Percentiles rank a stretch among this genome's conserved stretches.
Conservation (phyloP, 1,284 basidiomycete species). For the Ustilago hordei region DNA sequence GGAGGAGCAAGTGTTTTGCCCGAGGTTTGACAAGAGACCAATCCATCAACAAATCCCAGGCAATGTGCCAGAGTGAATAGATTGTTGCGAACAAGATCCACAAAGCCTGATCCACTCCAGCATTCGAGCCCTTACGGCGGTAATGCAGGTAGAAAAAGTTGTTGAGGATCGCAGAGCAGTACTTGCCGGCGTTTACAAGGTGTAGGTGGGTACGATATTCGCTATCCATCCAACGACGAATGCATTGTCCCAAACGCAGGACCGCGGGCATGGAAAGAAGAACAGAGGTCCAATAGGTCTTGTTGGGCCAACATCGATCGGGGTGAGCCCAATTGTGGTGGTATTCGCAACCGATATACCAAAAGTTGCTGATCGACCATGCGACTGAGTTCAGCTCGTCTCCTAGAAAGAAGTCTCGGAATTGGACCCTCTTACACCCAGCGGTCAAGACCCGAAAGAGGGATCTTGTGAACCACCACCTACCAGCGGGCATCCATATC, state of each 20-base stretch:
- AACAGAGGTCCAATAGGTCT: constrained; percentile 71
- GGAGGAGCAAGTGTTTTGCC: constrained; percentile 77
- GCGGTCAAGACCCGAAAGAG: constrained; percentile 75
- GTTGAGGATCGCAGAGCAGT: constrained; percentile 60
- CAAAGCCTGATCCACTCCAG: constrained; percentile 27
- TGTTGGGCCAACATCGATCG: constrained; percentile 53
- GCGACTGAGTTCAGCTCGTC: constrained; percentile 70
- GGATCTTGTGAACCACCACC: constrained; percentile 83
- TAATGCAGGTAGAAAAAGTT: constrained; percentile 67
- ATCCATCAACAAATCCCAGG: constrained; percentile 79
- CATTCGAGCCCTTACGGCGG: constrained; percentile 56
- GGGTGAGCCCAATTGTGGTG: constrained; percentile 61
- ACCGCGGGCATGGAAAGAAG: constrained; percentile 77
- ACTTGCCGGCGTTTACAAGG: constrained; percentile 80
- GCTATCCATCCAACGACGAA: constrained; percentile 86
- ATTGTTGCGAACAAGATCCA: constrained; percentile 75
- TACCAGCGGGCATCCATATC: constrained; percentile 76
- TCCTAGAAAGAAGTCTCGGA: constrained; percentile 69
- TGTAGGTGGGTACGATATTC: constrained; percentile 76
- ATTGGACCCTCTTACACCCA: constrained; percentile 73
- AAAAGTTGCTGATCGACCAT: constrained; percentile 70
- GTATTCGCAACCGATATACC: constrained; percentile 79
- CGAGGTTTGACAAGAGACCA: constrained; percentile 77
- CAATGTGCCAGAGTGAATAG: constrained; percentile 78
- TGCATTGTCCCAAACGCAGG: constrained; percentile 83